Conservation (phyloP, 768 basidiomycete genomes). For the Suillus paluster region DNA sequence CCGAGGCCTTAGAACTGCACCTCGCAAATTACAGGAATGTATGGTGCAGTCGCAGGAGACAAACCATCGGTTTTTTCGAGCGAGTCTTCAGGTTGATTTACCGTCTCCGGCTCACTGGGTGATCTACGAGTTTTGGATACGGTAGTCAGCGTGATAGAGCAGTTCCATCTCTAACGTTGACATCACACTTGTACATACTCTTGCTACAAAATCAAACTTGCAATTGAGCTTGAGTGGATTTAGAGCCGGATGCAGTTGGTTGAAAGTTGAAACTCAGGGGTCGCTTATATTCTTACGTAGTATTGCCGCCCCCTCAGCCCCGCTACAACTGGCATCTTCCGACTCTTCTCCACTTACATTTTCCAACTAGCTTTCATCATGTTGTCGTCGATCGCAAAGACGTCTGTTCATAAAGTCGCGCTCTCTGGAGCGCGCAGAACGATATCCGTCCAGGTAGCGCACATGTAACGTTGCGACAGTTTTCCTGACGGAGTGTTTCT, state of each 20-base stretch:
- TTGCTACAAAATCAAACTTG: background rate
- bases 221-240: background rate
- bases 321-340: background rate
- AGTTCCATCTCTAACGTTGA: background rate
- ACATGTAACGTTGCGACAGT: constrained; percentile 23
- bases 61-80: constrained; percentile 34
- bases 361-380: constrained; percentile 17
- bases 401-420: constrained; percentile 16
- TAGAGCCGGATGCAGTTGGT: background rate
- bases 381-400: constrained; percentile 25
- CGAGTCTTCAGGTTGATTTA: constrained; percentile 29
- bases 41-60: constrained; percentile 23
- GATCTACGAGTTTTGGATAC: constrained; percentile 47
- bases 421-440: constrained; percentile 42
- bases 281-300: constrained; percentile 1
- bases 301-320: background rate
- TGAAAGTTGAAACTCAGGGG: constrained; percentile 7
- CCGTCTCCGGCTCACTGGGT: constrained; percentile 33
- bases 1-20: background rate
- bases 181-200: background rate
- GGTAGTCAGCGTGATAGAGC: constrained; percentile 14
- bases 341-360: background rate
- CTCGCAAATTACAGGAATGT: constrained; percentile 25
- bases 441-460: constrained; percentile 67
- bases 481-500: constrained; percentile 31